Conservation (phyloP, 441 rosid species). For the Kokia cookei region DNA sequence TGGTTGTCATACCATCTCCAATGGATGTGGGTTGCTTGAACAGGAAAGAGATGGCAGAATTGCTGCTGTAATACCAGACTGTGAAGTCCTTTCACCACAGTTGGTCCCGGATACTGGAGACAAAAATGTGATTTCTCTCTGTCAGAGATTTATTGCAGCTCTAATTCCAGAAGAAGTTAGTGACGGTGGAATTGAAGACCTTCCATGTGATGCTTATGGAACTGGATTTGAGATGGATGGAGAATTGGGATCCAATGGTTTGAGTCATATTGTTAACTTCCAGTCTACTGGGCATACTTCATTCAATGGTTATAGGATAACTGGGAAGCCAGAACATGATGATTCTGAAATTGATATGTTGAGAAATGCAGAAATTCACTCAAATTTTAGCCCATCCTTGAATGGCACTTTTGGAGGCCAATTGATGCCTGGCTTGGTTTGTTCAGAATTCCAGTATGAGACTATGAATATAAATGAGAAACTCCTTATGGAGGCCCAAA, state of each 20-base stretch:
- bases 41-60: conserved; percentile 24
- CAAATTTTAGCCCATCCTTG: conserved; percentile 30
- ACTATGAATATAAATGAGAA: conserved; percentile 61
- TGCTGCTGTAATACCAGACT: conserved; percentile 18
- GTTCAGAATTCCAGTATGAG: conserved; percentile 56
- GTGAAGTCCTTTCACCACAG: conserved; percentile 33
- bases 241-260: conserved; percentile 53
- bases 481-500: conserved; percentile 72
- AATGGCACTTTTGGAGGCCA: conserved; percentile 47
- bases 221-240: conserved; percentile 49
- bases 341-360: conserved; percentile 45
- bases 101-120: conserved; percentile 29
- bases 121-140: conserved; percentile 46
- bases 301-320: conserved; percentile 48
- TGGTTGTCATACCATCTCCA: conserved; percentile 16
- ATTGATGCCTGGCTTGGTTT: conserved; percentile 26
- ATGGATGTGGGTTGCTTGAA: conserved; percentile 34
- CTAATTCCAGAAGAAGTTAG: conserved; percentile 73
- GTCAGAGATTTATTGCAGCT: conserved; percentile 80
- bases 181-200: conserved; percentile 41
- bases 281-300: conserved; percentile 23
- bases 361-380: conserved; percentile 26
- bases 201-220: conserved; percentile 43
- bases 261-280: conserved; percentile 41
- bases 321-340: conserved; percentile 44